A percentile compares a stretch with the other conserved stretches of the same genome.
phyloP scores from a whole-genome alignment of 192 early-diverging fungal genomes.

The Diversispora epigaea region DNA sequence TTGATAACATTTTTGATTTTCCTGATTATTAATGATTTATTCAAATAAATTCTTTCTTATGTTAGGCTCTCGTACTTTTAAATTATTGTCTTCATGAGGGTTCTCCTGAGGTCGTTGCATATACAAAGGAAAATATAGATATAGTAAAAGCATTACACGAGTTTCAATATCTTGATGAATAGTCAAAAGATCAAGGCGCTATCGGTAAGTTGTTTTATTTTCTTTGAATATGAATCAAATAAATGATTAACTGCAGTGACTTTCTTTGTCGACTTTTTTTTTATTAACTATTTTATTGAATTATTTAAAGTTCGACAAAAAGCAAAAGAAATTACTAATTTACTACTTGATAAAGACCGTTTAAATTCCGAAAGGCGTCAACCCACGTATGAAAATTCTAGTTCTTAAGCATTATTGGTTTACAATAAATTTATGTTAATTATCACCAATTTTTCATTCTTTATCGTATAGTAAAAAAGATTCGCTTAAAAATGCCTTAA shows the following conservation, averaged over 20 bases:
- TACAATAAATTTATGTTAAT: too few species aligned
- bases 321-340: constrained; percentile 82
- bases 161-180: constrained; percentile 94
- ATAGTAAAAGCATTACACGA: constrained; percentile 95
- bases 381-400: constrained; percentile 45
- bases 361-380: constrained; percentile 75
- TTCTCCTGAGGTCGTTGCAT: constrained; percentile 81
- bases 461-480: too few species aligned
- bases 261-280: background rate
- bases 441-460: too few species aligned
- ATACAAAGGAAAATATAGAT: constrained; percentile 86
- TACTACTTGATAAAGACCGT: constrained; percentile 75
- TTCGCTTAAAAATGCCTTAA: too few species aligned
- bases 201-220: constrained; percentile 80
- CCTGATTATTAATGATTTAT: too few species aligned
- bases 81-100: constrained; percentile 85
- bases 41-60: too few species aligned
- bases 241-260: background rate
- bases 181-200: constrained; percentile 85
- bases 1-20: too few species aligned
- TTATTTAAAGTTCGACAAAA: constrained; percentile 78
- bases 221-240: too few species aligned
- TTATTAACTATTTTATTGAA: constrained; percentile 12
- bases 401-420: too few species aligned
- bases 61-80: constrained; percentile 79